A percentile compares a stretch with the other conserved stretches of the same genome.
These are phyloP conservation scores for Colletotrichum falcatum DNA, from an alignment of 2,329 filamentous ascomycete genomes.

Conservation along the genomic window DNA sequence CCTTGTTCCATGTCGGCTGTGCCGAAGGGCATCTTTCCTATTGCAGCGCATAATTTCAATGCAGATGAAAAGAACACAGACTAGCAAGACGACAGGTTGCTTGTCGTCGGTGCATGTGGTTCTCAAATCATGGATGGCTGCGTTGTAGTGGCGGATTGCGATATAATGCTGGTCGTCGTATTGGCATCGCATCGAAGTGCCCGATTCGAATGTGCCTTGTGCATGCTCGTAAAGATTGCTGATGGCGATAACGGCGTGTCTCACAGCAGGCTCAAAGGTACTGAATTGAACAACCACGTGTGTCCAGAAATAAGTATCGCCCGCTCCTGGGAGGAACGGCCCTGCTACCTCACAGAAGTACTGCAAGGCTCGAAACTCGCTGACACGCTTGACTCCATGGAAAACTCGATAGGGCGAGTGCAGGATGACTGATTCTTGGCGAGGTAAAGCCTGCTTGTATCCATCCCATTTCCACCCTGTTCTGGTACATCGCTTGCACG, in stretches of 20 bases:
- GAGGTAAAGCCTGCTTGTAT: not conserved
- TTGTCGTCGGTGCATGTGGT: slow-evolving; percentile 15
- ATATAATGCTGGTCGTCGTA: not conserved
- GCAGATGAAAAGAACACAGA: slow-evolving; percentile 41
- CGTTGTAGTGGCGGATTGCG: slow-evolving; percentile 35
- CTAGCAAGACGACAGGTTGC: slow-evolving; percentile 27
- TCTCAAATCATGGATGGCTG: slow-evolving; percentile 33
- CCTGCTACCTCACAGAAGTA: slow-evolving; percentile 16
- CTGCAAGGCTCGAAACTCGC: slow-evolving; percentile 2
- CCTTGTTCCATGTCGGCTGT: too few relatives aligned
- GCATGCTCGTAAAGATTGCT: slow-evolving; percentile 5
- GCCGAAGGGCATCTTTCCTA: too few relatives aligned
- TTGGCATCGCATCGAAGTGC: not conserved
- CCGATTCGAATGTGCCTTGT: not conserved
- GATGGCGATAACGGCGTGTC: slow-evolving; percentile 16
- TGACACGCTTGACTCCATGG: slow-evolving; percentile 5
- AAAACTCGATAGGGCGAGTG: not conserved
- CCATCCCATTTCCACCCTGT: slow-evolving; percentile 58
- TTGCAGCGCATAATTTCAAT: too few relatives aligned
- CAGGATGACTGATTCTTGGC: not conserved
- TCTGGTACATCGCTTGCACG: slow-evolving; percentile 63
- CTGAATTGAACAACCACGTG: slow-evolving; percentile 10
- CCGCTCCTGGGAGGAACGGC: not conserved
- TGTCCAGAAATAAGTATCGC: slow-evolving; percentile 15
- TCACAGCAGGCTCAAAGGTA: slow-evolving; percentile 3